Conservation (phyloP, 495 filamentous ascomycete genomes). For the Penicillium salamii region DNA sequence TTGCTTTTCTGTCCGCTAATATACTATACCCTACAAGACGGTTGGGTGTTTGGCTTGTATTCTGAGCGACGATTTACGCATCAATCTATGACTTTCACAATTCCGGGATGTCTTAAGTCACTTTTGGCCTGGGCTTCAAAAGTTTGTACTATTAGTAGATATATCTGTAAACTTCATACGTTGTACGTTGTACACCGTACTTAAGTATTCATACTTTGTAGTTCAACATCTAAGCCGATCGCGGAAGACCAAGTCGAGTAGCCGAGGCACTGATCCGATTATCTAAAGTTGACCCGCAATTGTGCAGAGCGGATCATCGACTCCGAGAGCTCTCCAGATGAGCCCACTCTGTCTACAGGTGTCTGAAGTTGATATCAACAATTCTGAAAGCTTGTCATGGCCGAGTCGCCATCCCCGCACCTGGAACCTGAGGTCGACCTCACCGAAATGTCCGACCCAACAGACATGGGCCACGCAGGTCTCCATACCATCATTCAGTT, state of each 20-base stretch:
- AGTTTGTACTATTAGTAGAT: too few relatives aligned
- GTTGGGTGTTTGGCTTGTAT: conserved; percentile 7
- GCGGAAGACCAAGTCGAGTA: too few relatives aligned
- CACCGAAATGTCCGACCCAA: conserved; percentile 6
- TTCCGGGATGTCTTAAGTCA: background rate
- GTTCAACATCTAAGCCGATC: too few relatives aligned
- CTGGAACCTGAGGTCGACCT: conserved; percentile 1
- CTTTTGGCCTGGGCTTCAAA: too few relatives aligned
- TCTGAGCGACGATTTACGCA: conserved; percentile 10
- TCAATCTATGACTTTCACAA: conserved; percentile 9
- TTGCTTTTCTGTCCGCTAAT: conserved; percentile 1
- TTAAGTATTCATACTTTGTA: too few relatives aligned
- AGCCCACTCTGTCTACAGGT: background rate
- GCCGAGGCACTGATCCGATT: conserved; percentile 13
- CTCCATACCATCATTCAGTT: conserved; percentile 58
- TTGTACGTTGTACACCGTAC: too few relatives aligned
- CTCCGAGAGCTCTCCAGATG: conserved; percentile 9
- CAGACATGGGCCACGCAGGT: conserved; percentile 42
- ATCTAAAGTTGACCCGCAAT: conserved; percentile 24
- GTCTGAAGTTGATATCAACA: too few relatives aligned
- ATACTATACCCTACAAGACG: conserved; percentile 10
- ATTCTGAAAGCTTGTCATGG: too few relatives aligned
- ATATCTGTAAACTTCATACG: too few relatives aligned
- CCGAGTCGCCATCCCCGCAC: conserved; percentile 5
- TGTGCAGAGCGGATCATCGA: conserved; percentile 16